phyloP scores from a whole-genome alignment of 345 rosid species.

The Salix koriyanagi region DNA sequence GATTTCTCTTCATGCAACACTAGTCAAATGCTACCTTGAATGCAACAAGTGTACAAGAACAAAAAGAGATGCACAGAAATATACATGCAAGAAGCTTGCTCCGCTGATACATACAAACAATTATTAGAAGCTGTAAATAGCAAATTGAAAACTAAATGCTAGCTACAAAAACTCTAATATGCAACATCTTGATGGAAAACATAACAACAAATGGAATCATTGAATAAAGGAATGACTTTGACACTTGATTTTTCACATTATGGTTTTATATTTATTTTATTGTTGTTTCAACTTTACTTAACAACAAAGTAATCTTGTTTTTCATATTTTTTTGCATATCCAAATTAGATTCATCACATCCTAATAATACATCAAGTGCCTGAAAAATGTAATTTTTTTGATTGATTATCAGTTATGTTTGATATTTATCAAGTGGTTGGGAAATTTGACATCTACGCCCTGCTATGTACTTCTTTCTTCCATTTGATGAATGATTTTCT shows the following conservation, averaged over 20 bases:
- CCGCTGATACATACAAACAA: neutral
- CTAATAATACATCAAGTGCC: neutral
- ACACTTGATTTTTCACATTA: neutral
- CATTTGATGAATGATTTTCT: neutral
- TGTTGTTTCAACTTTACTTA: constrained; percentile 3
- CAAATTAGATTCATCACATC: neutral
- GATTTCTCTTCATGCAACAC: neutral
- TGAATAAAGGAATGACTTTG: neutral
- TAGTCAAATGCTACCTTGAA: neutral
- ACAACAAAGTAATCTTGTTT: neutral
- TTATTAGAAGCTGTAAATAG: neutral
- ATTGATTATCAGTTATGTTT: neutral
- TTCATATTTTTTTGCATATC: neutral
- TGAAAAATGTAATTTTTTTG: neutral
- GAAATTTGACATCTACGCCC: neutral
- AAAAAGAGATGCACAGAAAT: neutral
- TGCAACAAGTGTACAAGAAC: neutral
- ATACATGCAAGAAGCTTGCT: neutral
- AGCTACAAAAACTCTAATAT: neutral
- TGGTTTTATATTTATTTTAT: neutral
- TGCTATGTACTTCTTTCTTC: neutral
- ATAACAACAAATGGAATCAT: neutral
- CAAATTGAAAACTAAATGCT: neutral
- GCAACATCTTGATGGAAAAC: neutral
- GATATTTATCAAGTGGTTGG: neutral